Percentiles rank a stretch among this genome's conserved stretches.
These are phyloP conservation scores for Datisca glomerata DNA, from an alignment of 306 rosid species.

Conservation along the genomic window DNA sequence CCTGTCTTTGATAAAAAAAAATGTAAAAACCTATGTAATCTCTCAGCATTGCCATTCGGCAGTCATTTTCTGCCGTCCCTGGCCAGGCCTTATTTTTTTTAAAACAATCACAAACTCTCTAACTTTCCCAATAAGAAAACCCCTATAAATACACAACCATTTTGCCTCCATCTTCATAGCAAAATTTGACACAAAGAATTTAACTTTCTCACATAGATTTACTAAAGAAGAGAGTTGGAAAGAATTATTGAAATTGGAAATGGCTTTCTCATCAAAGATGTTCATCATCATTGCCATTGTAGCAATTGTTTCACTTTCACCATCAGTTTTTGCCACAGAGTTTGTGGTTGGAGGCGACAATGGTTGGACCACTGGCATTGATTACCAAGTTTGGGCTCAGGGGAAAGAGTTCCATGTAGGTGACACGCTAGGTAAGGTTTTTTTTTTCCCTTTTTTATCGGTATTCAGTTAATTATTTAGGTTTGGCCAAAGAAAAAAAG, in stretches of 20 bases:
- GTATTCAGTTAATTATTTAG: too few relatives aligned
- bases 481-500: too few relatives aligned
- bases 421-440: conserved; percentile 28
- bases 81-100: not conserved
- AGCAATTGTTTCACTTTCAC: conserved; percentile 15
- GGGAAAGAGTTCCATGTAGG: conserved; percentile 33
- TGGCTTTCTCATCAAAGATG: conserved; percentile 18
- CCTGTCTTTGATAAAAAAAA: too few relatives aligned
- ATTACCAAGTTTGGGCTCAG: conserved; percentile 30
- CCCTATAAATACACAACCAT: conserved; percentile 1
- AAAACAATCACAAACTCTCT: too few relatives aligned
- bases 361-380: conserved; percentile 30
- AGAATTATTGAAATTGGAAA: not conserved
- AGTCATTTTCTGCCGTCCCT: conserved; percentile 2
- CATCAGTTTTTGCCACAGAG: conserved; percentile 20
- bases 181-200: conserved; percentile 1
- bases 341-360: conserved; percentile 25
- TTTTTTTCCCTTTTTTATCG: not conserved
- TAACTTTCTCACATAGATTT: too few relatives aligned
- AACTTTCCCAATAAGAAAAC: not conserved
- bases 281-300: conserved; percentile 11
- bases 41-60: too few relatives aligned
- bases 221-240: not conserved
- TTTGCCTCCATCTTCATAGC: too few relatives aligned
- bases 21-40: too few relatives aligned